Evolutionary conservation across 2,329 filamentous ascomycete genomes (phyloP).

Genomic region (Cladophialophora carrionii): DNA sequence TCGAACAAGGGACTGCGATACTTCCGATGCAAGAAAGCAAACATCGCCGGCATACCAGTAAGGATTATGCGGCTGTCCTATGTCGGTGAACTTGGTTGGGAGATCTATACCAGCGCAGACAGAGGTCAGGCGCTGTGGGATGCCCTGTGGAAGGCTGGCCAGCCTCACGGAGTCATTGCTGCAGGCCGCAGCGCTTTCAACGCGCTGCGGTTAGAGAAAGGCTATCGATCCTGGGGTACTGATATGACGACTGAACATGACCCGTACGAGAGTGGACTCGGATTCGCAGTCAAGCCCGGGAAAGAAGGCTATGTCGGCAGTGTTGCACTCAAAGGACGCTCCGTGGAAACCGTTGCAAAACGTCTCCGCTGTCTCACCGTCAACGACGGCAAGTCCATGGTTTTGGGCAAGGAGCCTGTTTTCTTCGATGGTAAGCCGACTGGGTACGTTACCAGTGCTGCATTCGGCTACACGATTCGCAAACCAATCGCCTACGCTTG

Average conservation of each 20-base stretch:
- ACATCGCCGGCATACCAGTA: slow-evolving; percentile 61
- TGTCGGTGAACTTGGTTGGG: slow-evolving; percentile 66
- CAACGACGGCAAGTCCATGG: slow-evolving; percentile 60
- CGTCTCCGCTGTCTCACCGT: slow-evolving; percentile 57
- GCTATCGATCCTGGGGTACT: slow-evolving; percentile 59
- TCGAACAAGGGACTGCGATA: slow-evolving; percentile 51
- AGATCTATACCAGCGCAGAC: slow-evolving; percentile 64
- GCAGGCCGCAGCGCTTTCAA: slow-evolving; percentile 64
- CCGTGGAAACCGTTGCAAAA: slow-evolving; percentile 43
- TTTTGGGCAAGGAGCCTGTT: slow-evolving; percentile 66
- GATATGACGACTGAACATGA: slow-evolving; percentile 66
- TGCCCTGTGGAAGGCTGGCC: slow-evolving; percentile 58
- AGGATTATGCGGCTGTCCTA: slow-evolving; percentile 61
- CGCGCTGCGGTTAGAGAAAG: slow-evolving; percentile 62
- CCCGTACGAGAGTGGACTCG: slow-evolving; percentile 63
- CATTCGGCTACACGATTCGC: slow-evolving; percentile 62
- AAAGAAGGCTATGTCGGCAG: slow-evolving; percentile 56
- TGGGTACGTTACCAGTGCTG: slow-evolving; percentile 65
- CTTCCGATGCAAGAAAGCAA: slow-evolving; percentile 54
- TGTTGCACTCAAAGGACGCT: slow-evolving; percentile 51
- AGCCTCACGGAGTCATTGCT: slow-evolving; percentile 59
- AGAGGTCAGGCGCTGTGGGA: slow-evolving; percentile 64
- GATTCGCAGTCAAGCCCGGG: slow-evolving; percentile 51
- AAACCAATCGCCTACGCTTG: slow-evolving; percentile 65
- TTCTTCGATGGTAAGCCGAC: slow-evolving; percentile 52